These are phyloP conservation scores for Populus hybrid DNA, from an alignment of 441 rosid species.

Conservation along the genomic window DNA sequence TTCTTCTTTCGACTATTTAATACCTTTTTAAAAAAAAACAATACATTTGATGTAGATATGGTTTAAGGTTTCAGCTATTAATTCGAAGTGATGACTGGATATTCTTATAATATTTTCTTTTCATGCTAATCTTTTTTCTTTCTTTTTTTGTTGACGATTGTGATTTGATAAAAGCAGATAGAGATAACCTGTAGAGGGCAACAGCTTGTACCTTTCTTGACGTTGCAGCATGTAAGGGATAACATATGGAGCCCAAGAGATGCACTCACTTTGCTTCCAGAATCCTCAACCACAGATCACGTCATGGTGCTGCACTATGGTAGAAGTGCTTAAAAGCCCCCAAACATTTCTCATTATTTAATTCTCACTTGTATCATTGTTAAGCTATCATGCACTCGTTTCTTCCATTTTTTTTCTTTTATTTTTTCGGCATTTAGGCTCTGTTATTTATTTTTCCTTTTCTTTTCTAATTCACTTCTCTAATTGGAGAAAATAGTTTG, in stretches of 20 bases:
- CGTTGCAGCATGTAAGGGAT: slow-evolving; percentile 92
- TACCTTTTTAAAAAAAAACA: no score
- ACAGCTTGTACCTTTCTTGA: slow-evolving; percentile 64
- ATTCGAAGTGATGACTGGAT: not conserved
- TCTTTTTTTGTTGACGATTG: not conserved
- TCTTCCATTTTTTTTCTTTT: not conserved
- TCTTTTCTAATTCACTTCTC: slow-evolving; percentile 11
- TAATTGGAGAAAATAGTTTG: slow-evolving; percentile 34
- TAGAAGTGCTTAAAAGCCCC: slow-evolving; percentile 35
- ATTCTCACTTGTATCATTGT: slow-evolving; percentile 15
- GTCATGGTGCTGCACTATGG: slow-evolving; percentile 85
- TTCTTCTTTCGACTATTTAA: no score
- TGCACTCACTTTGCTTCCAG: slow-evolving; percentile 58
- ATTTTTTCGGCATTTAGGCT: slow-evolving; percentile 11
- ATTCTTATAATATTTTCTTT: not conserved
- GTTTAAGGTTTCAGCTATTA: not conserved
- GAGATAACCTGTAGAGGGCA: slow-evolving; percentile 95
- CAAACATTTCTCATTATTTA: not conserved
- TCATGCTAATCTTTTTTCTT: not conserved
- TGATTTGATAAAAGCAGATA: slow-evolving; percentile 46
- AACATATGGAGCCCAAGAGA: slow-evolving; percentile 70
- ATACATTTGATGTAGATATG: no score
- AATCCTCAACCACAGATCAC: slow-evolving; percentile 61
- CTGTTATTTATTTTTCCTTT: slow-evolving; percentile 17
- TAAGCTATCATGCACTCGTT: slow-evolving; percentile 27